These are phyloP conservation scores for Phytophthora sp. DNA, from an alignment of 352 stramenopile species.

Conservation along the genomic window DNA sequence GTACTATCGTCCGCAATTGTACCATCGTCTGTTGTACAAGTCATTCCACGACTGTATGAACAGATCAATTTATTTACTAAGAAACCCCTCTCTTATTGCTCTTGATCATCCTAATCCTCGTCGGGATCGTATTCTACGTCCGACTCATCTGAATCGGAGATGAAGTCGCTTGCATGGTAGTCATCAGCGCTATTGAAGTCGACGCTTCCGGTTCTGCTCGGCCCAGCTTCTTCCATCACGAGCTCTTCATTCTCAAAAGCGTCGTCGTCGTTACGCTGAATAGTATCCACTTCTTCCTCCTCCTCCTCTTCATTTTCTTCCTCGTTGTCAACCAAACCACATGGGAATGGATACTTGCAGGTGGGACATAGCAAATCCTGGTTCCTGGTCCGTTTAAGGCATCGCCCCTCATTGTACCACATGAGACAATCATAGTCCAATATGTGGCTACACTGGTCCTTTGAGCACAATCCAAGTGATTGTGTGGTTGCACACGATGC, in stretches of 20 bases:
- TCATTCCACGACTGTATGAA: background rate
- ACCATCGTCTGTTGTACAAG: background rate
- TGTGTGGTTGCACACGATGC: background rate
- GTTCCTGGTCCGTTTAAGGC: constrained; percentile 1
- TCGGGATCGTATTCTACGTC: background rate
- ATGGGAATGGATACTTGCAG: constrained; percentile 4
- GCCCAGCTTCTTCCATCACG: background rate
- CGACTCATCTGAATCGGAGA: background rate
- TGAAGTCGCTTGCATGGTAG: constrained; percentile 6
- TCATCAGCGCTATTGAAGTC: background rate
- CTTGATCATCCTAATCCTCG: background rate
- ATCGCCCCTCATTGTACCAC: background rate
- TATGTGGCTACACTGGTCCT: background rate
- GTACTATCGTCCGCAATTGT: no score
- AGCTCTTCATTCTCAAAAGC: background rate
- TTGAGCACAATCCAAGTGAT: constrained; percentile 4
- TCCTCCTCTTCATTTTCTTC: background rate
- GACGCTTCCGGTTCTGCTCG: background rate
- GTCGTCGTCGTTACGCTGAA: background rate
- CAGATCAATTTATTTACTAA: background rate
- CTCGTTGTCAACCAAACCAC: background rate
- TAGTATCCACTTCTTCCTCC: background rate
- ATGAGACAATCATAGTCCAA: background rate
- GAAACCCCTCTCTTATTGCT: background rate
- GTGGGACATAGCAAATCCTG: background rate